Percentiles rank a stretch among this genome's conserved stretches.
phyloP scores from a whole-genome alignment of 805 yeast genomes.

The Ogataea pignaliae region DNA sequence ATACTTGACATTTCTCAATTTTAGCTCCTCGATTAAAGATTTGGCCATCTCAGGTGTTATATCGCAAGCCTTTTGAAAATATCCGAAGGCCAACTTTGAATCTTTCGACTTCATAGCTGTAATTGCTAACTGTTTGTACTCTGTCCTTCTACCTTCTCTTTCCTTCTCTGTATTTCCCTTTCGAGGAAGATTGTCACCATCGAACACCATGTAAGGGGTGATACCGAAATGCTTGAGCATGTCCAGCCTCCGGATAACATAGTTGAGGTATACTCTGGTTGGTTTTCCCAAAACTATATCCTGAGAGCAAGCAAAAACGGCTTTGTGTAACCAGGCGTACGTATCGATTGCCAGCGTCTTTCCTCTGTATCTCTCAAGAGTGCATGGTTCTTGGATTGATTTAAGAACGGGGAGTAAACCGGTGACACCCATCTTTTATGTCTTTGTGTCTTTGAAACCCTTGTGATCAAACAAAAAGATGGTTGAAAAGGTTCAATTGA shows the following conservation, averaged over 20 bases:
- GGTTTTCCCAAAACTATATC: slow-evolving; percentile 71
- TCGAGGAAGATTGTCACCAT: slow-evolving; percentile 82
- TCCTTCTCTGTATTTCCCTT: slow-evolving; percentile 70
- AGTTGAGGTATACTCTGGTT: slow-evolving; percentile 68
- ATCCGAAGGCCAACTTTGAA: slow-evolving; percentile 56
- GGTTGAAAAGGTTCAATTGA: too few relatives aligned
- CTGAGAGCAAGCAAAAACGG: slow-evolving; percentile 75
- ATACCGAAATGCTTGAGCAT: slow-evolving; percentile 67
- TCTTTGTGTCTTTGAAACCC: too few relatives aligned
- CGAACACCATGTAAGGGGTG: slow-evolving; percentile 85
- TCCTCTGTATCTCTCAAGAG: slow-evolving; percentile 62
- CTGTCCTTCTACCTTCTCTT: slow-evolving; percentile 52
- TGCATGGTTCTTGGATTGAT: slow-evolving; percentile 58
- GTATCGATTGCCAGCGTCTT: slow-evolving; percentile 88
- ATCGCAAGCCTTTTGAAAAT: slow-evolving; percentile 74
- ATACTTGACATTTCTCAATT: slow-evolving; percentile 51
- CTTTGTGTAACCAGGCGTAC: slow-evolving; percentile 93
- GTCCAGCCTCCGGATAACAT: slow-evolving; percentile 59
- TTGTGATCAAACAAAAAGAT: too few relatives aligned
- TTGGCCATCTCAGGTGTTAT: slow-evolving; percentile 92
- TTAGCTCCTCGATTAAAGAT: slow-evolving; percentile 69
- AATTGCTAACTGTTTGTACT: slow-evolving; percentile 54
- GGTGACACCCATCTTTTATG: slow-evolving; percentile 63
- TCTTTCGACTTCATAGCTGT: slow-evolving; percentile 50
- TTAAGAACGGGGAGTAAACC: slow-evolving; percentile 80